A percentile compares a stretch with the other conserved stretches of the same genome.
Conservation (phyloP, 2,329 filamentous ascomycete genomes). For the Podosphaera xanthii region DNA sequence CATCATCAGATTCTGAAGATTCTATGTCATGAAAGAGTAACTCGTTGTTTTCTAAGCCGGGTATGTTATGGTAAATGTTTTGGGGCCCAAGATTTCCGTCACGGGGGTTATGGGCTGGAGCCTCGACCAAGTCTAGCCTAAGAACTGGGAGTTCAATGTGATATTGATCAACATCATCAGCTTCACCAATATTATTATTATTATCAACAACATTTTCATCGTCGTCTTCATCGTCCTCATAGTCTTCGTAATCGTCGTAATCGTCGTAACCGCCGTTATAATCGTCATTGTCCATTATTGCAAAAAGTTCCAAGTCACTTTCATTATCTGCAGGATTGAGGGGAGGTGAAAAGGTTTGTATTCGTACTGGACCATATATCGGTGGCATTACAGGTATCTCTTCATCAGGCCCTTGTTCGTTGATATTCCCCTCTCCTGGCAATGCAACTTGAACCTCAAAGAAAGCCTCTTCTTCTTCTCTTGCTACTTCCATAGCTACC, state of each 20-base stretch:
- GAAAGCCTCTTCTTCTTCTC: constrained; percentile 13
- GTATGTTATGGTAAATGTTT: too few relatives aligned
- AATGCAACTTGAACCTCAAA: constrained; percentile 7
- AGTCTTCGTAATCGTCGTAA: constrained; percentile 1
- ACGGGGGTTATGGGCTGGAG: too few relatives aligned
- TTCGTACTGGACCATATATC: neutral
- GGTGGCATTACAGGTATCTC: neutral
- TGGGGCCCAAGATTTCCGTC: too few relatives aligned
- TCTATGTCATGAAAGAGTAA: too few relatives aligned
- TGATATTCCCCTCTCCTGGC: neutral
- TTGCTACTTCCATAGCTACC: constrained; percentile 16
- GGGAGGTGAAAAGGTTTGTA: neutral
- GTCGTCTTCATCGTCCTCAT: constrained; percentile 3
- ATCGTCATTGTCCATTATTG: neutral
- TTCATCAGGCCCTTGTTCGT: neutral
- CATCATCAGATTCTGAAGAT: too few relatives aligned
- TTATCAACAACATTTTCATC: neutral
- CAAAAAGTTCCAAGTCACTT: neutral
- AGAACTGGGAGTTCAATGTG: too few relatives aligned
- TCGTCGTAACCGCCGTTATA: neutral
- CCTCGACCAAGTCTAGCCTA: too few relatives aligned
- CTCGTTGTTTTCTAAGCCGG: too few relatives aligned
- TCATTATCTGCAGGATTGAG: neutral
- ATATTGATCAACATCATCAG: neutral
- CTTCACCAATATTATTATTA: neutral